Conservation (phyloP, 2,329 filamentous ascomycete genomes). For the Arthrobotrys pseudoclavata region DNA sequence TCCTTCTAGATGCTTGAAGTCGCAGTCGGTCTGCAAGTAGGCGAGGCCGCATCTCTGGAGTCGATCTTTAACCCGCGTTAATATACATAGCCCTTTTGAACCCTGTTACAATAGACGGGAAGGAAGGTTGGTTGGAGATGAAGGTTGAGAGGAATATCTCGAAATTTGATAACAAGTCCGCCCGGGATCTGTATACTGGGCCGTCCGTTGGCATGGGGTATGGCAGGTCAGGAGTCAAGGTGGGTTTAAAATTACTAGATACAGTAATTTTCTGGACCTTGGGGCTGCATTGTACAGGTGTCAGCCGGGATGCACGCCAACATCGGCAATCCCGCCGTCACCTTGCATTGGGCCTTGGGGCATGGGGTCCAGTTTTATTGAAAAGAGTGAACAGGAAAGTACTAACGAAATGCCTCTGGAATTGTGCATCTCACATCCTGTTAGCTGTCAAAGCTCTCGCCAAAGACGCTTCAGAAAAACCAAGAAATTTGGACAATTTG, state of each 20-base stretch:
- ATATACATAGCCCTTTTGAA: conserved; percentile 15
- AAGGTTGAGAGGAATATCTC: conserved; percentile 4
- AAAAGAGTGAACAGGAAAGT: conserved; percentile 18
- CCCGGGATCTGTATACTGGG: conserved; percentile 1
- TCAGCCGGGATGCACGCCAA: conserved; percentile 12
- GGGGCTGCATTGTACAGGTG: conserved; percentile 13
- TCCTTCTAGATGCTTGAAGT: conserved; percentile 7
- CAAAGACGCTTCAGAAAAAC: conserved; percentile 28
- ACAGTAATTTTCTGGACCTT: conserved; percentile 22
- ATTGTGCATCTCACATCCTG: background rate
- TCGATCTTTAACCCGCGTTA: conserved; percentile 21
- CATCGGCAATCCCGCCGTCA: conserved; percentile 38
- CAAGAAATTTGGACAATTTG: conserved; percentile 18
- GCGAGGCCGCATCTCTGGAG: conserved; percentile 44
- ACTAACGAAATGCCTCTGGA: conserved; percentile 23
- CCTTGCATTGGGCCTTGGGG: conserved; percentile 30
- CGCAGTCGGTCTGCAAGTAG: conserved; percentile 52
- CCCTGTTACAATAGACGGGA: conserved; percentile 23
- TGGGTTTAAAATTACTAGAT: conserved; percentile 8
- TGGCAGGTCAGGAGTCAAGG: conserved; percentile 16
- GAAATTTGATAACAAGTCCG: conserved; percentile 15
- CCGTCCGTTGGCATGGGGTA: background rate
- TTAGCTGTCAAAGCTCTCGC: conserved; percentile 29
- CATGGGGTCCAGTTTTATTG: background rate
- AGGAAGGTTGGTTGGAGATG: conserved; percentile 16